phyloP scores from a whole-genome alignment of 2,329 filamentous ascomycete genomes.

The Leptographium procerum region DNA sequence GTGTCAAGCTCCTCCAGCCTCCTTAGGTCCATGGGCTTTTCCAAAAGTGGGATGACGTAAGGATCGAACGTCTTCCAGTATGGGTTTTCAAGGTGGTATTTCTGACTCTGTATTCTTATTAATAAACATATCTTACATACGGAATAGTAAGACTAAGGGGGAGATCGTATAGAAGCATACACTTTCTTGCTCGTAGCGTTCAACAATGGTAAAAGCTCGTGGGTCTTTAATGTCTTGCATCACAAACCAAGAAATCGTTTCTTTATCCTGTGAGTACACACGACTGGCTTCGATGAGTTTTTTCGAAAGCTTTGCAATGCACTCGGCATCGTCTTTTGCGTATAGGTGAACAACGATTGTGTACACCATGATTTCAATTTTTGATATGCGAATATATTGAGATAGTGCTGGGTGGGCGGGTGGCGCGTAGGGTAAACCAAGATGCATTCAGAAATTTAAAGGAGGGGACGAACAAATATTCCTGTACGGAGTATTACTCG shows the following conservation, averaged over 20 bases:
- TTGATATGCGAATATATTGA: background rate
- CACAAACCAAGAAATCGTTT: slow-evolving; percentile 62
- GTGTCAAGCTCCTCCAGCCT: slow-evolving; percentile 57
- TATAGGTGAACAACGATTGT: slow-evolving; percentile 59
- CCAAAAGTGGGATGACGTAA: slow-evolving; percentile 58
- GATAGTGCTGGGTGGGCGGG: background rate
- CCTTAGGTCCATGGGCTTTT: slow-evolving; percentile 57
- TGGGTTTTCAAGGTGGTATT: slow-evolving; percentile 55
- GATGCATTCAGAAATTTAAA: background rate
- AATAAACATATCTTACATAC: background rate
- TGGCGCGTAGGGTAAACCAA: background rate
- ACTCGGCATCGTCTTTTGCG: slow-evolving; percentile 53
- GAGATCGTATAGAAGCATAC: slow-evolving; percentile 28
- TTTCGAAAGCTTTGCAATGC: slow-evolving; percentile 54
- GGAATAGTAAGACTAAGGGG: background rate
- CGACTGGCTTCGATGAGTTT: slow-evolving; percentile 67
- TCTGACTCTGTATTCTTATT: slow-evolving; percentile 32
- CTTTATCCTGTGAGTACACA: slow-evolving; percentile 60
- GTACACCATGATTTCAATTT: slow-evolving; percentile 45
- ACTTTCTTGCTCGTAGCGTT: slow-evolving; percentile 57
- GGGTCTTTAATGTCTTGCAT: slow-evolving; percentile 63
- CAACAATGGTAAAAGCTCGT: slow-evolving; percentile 63
- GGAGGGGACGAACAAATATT: no score
- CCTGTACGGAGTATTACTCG: no score
- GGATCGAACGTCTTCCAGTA: slow-evolving; percentile 70